Base-by-base conservation (phyloP, 257 asterid species). In the Voacanga thouarsii region DNA sequence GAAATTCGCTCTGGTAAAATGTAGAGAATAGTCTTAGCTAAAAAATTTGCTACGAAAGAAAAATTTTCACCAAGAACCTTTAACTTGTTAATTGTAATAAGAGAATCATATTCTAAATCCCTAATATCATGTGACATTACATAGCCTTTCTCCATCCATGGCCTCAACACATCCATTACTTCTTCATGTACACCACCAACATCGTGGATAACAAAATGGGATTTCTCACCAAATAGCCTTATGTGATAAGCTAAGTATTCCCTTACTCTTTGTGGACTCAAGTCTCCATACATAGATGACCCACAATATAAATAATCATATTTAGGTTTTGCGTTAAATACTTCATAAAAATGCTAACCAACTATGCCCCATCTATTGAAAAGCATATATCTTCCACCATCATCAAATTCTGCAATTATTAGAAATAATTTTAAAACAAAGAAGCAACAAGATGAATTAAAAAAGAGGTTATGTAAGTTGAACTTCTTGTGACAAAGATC, bases 291-390 rank as follows among this genome's bases (percentile, higher is more conserved):
- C n/a, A n/a, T n/a, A n/a, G n/a, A n/a, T n/a, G n/a, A n/a, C n/a
- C n/a, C n/a, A n/a, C n/a, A n/a, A n/a, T n/a, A n/a, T n/a, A n/a
- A n/a, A n/a, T n/a, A n/a, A n/a, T n/a, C n/a, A n/a, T n/a, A n/a
- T n/a, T n/a, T n/a, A n/a, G n/a, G n/a, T n/a, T n/a, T n/a, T n/a
- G n/a, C n/a, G n/a, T n/a, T n/a, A n/a, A n/a, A n/a, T n/a, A n/a
- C n/a, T n/a, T n/a, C n/a, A n/a, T n/a, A n/a, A n/a, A n/a, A n/a
- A n/a, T n/a, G n/a, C n/a, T n/a, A 85, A n/a, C 99, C 99, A 84
- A 92, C 99, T 88, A 97, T 91, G 73, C 99, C 99, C 99, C 99
- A 94, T 91, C 96, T 88, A 69, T 53, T 80, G 83, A 90, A 92
- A 71, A 92, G 89, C 87, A 91, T 88, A 88, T 82, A 92, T 80